Percentiles rank a stretch among this genome's conserved stretches.
These are phyloP conservation scores for Kwoniella shandongensis DNA, from an alignment of 768 basidiomycete species.

Conservation along the genomic window DNA sequence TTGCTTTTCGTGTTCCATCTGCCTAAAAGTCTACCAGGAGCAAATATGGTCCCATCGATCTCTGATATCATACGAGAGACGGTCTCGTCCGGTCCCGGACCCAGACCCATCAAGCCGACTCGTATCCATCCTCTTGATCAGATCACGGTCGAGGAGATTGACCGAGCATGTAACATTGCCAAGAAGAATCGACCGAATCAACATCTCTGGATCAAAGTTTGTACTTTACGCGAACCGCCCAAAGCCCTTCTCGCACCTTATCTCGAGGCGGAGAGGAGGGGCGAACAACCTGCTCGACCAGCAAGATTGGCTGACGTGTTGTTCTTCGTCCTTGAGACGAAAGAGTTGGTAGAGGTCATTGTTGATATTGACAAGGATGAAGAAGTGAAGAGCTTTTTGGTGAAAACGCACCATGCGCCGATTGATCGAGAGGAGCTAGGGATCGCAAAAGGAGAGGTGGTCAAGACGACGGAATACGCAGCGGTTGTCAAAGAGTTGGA, in stretches of 20 bases:
- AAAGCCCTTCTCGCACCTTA: conserved; percentile 10
- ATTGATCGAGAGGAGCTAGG: conserved; percentile 27
- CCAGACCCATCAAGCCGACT: neutral
- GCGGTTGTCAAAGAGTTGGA: conserved; percentile 16
- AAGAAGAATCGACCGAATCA: conserved; percentile 2
- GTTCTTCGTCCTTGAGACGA: conserved; percentile 15
- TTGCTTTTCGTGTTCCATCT: neutral
- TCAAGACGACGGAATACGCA: conserved; percentile 19
- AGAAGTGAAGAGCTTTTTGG: conserved; percentile 3
- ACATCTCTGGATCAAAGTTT: conserved; percentile 14
- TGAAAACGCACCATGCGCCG: conserved; percentile 14
- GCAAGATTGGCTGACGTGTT: conserved; percentile 12
- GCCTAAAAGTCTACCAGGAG: neutral
- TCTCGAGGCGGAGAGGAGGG: conserved; percentile 11
- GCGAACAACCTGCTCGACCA: neutral
- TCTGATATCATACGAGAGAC: conserved; percentile 20
- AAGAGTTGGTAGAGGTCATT: conserved; percentile 9
- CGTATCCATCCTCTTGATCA: conserved; percentile 14
- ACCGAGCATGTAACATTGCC: neutral
- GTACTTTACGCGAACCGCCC: conserved; percentile 9
- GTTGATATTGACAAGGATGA: conserved; percentile 5
- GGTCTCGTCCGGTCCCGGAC: neutral
- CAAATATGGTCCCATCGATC: conserved; percentile 15
- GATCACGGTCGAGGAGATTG: conserved; percentile 10
- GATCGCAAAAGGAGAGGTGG: conserved; percentile 16